Conservation (phyloP, 441 rosid species). For the Caryocar brasiliense region DNA sequence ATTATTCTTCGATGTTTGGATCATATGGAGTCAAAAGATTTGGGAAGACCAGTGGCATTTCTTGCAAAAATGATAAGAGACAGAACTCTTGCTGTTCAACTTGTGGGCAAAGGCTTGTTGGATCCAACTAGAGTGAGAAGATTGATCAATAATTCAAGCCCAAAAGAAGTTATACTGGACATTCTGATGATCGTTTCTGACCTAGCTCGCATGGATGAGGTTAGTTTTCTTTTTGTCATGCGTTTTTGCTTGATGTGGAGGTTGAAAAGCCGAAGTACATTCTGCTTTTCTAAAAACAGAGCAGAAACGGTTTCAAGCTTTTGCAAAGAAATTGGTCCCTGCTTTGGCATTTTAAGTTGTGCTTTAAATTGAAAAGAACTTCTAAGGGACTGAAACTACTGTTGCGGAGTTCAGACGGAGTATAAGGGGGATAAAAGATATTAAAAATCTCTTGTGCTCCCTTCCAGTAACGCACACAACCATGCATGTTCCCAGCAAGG, state of each 20-base stretch:
- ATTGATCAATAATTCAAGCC: slow-evolving; percentile 58
- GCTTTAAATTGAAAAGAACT: no score
- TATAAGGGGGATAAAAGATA: no score
- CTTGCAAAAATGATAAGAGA: slow-evolving; percentile 82
- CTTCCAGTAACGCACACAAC: no score
- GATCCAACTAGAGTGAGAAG: slow-evolving; percentile 66
- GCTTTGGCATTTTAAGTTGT: no score
- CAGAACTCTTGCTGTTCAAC: slow-evolving; percentile 73
- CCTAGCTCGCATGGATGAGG: slow-evolving; percentile 94
- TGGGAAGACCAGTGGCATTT: slow-evolving; percentile 81
- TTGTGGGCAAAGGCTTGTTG: slow-evolving; percentile 76
- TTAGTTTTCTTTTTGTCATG: slow-evolving; percentile 20
- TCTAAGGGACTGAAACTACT: no score
- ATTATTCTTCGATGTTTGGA: slow-evolving; percentile 67
- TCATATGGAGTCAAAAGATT: slow-evolving; percentile 66
- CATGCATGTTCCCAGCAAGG: no score
- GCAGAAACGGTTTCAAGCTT: no score
- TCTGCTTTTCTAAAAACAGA: neutral
- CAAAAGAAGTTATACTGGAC: slow-evolving; percentile 76
- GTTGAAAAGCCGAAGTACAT: no score
- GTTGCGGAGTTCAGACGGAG: no score
- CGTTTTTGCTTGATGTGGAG: no score
- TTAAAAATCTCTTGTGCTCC: no score
- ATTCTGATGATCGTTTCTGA: slow-evolving; percentile 86
- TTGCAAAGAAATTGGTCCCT: no score